Percentiles rank a stretch among this genome's conserved stretches.
Conservation (phyloP, 768 basidiomycete genomes). For the Harrya chromipes region DNA sequence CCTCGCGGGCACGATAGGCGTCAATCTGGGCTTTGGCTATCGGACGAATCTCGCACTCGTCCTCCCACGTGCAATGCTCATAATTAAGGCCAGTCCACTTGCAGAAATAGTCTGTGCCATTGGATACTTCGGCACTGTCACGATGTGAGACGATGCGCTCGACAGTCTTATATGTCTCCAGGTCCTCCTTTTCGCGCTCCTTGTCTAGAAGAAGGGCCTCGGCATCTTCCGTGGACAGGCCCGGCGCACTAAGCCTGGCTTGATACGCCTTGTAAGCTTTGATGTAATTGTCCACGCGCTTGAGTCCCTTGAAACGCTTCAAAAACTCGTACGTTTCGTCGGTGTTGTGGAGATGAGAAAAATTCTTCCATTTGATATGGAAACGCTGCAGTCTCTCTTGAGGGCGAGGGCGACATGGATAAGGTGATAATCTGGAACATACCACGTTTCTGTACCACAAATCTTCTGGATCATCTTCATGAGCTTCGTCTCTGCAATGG, state of each 20-base stretch:
- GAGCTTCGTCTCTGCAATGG: conserved; percentile 83
- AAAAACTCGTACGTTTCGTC: conserved; percentile 97
- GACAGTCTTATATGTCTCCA: conserved; percentile 87
- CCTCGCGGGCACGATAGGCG: conserved; percentile 73
- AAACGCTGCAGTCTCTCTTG: conserved; percentile 61
- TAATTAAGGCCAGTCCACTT: conserved; percentile 96
- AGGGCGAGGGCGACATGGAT: background rate
- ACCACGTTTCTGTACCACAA: conserved; percentile 88
- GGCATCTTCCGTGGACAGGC: conserved; percentile 79
- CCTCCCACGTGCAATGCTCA: conserved; percentile 95
- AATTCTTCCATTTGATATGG: conserved; percentile 99
- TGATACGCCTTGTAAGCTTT: conserved; percentile 81
- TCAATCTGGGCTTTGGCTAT: conserved; percentile 79
- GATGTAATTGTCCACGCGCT: conserved; percentile 99
- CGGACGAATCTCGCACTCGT: conserved; percentile 70
- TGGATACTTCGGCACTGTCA: conserved; percentile 47
- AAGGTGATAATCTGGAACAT: conserved; percentile 18
- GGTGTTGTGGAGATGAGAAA: conserved; percentile 98
- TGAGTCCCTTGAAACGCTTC: conserved; percentile 92
- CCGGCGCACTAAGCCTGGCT: conserved; percentile 57
- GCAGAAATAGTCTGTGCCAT: conserved; percentile 84
- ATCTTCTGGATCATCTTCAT: conserved; percentile 72
- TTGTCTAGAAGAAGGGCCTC: conserved; percentile 88
- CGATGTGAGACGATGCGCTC: conserved; percentile 87
- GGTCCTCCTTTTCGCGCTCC: conserved; percentile 87